Percentiles rank a stretch among this genome's conserved stretches.
Conservation (phyloP, 2,329 filamentous ascomycete species). For the Fusarium torreyae region DNA sequence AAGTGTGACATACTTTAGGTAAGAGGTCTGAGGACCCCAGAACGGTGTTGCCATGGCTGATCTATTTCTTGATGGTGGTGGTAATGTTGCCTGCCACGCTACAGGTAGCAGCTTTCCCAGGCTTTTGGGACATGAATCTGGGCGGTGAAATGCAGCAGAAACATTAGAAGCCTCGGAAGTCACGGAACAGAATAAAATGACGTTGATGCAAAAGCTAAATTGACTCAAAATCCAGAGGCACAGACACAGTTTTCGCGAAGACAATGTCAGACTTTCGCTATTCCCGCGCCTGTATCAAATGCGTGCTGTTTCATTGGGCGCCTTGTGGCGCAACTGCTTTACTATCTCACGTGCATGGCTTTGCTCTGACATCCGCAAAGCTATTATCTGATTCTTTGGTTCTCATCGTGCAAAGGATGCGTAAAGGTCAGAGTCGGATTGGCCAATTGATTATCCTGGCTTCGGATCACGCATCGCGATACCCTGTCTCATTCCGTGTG, state of each 20-base stretch:
- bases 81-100: background rate
- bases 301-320: background rate
- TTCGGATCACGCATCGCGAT: background rate
- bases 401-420: background rate
- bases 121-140: background rate
- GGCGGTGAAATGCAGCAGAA: slow-evolving; percentile 38
- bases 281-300: background rate
- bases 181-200: slow-evolving; percentile 12
- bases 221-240: background rate
- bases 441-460: background rate
- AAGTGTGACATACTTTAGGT: slow-evolving; percentile 48
- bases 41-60: slow-evolving; percentile 42
- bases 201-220: background rate
- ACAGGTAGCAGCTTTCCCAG: background rate
- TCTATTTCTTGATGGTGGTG: background rate
- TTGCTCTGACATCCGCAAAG: background rate
- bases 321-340: background rate
- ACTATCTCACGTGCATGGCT: background rate
- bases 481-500: background rate
- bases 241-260: too few species aligned
- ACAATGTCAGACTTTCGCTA: background rate
- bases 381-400: background rate
- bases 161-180: slow-evolving; percentile 17
- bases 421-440: background rate
- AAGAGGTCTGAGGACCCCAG: slow-evolving; percentile 53